Conservation (phyloP, 2,329 filamentous ascomycete genomes). For the Beauveria scarabaeidicola region DNA sequence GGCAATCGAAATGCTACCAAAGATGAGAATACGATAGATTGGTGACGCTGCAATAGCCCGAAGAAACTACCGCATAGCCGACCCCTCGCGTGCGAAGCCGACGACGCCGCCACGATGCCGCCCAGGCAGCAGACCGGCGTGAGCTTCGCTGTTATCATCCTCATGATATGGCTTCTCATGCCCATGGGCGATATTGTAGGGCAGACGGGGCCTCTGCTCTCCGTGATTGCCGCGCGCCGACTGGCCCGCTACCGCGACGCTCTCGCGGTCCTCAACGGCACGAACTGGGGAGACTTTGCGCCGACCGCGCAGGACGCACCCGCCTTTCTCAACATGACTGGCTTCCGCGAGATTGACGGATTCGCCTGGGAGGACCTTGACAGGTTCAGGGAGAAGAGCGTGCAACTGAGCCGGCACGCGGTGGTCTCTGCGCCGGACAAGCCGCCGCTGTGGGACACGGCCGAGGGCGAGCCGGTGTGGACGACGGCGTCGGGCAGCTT, state of each 20-base stretch:
- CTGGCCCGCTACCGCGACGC: conserved; percentile 44
- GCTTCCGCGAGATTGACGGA: conserved; percentile 63
- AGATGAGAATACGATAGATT: neutral
- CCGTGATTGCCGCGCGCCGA: conserved; percentile 33
- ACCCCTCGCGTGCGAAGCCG: neutral
- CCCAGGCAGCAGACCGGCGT: conserved; percentile 32
- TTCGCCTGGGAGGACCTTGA: conserved; percentile 71
- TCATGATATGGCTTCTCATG: conserved; percentile 28
- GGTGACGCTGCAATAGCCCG: neutral
- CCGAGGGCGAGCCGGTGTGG: conserved; percentile 48
- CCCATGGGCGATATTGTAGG: conserved; percentile 28
- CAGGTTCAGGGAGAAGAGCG: conserved; percentile 56
- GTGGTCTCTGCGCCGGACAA: conserved; percentile 24
- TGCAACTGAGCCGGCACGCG: conserved; percentile 50
- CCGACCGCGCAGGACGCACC: conserved; percentile 27
- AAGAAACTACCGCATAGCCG: neutral
- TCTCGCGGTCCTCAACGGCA: conserved; percentile 45
- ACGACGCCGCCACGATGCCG: conserved; percentile 33
- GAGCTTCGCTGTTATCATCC: conserved; percentile 29
- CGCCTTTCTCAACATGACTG: conserved; percentile 62
- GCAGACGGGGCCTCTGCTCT: conserved; percentile 23
- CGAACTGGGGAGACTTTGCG: conserved; percentile 52
- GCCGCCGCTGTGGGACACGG: conserved; percentile 26
- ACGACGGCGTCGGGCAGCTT: conserved; percentile 70
- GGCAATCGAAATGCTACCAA: neutral